Conservation (phyloP, 768 basidiomycete genomes). For the Mycena crocata region DNA sequence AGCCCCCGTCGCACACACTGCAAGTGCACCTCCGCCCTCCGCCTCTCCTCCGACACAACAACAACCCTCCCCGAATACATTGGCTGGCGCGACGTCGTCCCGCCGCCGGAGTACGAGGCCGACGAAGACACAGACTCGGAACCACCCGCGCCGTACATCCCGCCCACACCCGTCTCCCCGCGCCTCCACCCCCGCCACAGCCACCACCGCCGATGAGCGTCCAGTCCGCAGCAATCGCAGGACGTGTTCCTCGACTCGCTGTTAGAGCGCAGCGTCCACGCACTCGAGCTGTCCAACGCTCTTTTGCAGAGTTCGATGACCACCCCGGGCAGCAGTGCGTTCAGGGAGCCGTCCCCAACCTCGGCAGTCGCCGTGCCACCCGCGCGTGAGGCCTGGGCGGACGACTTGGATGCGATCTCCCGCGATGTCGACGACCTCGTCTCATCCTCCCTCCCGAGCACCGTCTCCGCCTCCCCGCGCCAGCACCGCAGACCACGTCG, state of each 20-base stretch:
- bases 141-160: slow-evolving; percentile 45
- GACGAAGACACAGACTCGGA: slow-evolving; percentile 54
- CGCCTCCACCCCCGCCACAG: slow-evolving; percentile 31
- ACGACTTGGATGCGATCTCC: slow-evolving; percentile 75
- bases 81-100: no score
- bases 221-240: slow-evolving; percentile 40
- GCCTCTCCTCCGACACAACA: slow-evolving; percentile 74
- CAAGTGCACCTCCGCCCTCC: slow-evolving; percentile 67
- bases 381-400: slow-evolving; percentile 60
- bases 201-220: slow-evolving; percentile 46
- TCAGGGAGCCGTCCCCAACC: slow-evolving; percentile 36
- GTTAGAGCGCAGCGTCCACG: slow-evolving; percentile 84
- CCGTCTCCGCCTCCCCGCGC: slow-evolving; percentile 23
- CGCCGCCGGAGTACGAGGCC: slow-evolving; percentile 35
- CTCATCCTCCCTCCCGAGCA: slow-evolving; percentile 28
- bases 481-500: slow-evolving; percentile 15
- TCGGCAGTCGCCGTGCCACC: slow-evolving; percentile 8
- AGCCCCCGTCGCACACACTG: slow-evolving; percentile 54
- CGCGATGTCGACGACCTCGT: slow-evolving; percentile 69
- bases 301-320: slow-evolving; percentile 81
- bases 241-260: slow-evolving; percentile 82
- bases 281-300: slow-evolving; percentile 87
- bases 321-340: slow-evolving; percentile 65
- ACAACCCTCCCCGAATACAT: no score
- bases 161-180: slow-evolving; percentile 46